Conservation (phyloP, 2,329 filamentous ascomycete genomes). For the Aspergillus sp. region DNA sequence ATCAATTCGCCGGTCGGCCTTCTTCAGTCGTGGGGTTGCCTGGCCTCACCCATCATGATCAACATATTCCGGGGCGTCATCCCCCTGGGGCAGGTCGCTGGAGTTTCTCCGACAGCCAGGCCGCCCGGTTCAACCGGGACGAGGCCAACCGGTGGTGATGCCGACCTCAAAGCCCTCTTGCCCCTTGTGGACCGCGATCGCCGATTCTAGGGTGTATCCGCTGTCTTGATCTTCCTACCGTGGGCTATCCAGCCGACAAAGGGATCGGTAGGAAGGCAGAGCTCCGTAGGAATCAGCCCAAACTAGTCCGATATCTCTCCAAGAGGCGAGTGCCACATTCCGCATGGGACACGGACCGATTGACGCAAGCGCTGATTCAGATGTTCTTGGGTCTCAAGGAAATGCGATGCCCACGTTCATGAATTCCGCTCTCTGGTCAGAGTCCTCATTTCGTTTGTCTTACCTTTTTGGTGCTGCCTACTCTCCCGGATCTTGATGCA, state of each 20-base stretch:
- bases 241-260: no score
- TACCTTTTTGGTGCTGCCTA: background rate
- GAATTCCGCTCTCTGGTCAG: no score
- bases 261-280: no score
- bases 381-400: background rate
- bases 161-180: background rate
- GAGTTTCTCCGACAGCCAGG: no score
- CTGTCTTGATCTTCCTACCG: background rate
- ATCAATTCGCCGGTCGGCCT: background rate
- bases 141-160: constrained; percentile 2
- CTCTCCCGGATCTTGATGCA: background rate
- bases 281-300: no score
- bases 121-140: background rate
- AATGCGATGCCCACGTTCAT: no score
- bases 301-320: no score
- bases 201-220: background rate
- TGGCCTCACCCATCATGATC: background rate
- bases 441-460: background rate
- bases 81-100: no score
- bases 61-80: background rate
- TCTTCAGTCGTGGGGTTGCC: background rate
- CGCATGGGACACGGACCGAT: background rate
- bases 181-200: background rate
- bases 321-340: no score
- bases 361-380: background rate